Conservation (phyloP, 495 filamentous ascomycete genomes). For the Trichoderma asperelloides region DNA sequence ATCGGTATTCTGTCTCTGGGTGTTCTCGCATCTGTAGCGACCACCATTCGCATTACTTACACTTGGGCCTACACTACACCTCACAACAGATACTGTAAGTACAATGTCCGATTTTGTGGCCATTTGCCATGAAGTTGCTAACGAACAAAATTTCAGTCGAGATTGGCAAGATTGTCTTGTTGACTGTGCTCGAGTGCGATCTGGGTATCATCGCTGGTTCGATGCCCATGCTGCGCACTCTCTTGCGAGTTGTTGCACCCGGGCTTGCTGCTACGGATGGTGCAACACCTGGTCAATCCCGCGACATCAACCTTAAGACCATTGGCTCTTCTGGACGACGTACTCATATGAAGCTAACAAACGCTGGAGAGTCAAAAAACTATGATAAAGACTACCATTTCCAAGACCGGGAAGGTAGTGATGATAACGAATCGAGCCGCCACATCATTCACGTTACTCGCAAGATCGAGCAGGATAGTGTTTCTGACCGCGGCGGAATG, state of each 20-base stretch:
- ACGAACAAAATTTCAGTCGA: not conserved
- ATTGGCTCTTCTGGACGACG: not conserved
- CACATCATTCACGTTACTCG: not conserved
- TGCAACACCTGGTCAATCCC: not conserved
- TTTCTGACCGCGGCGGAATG: not conserved
- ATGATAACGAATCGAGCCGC: not conserved
- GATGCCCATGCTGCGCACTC: constrained; percentile 15
- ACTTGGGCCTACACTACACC: constrained; percentile 1
- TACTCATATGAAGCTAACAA: not conserved
- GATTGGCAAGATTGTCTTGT: constrained; percentile 17
- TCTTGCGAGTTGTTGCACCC: constrained; percentile 9
- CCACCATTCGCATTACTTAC: not conserved
- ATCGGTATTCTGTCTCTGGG: not conserved
- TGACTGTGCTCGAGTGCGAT: constrained; percentile 19
- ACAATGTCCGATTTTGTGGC: not conserved
- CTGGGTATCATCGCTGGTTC: constrained; percentile 16
- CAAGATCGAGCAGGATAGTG: not conserved
- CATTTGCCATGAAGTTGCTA: not conserved
- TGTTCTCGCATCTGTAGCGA: not conserved
- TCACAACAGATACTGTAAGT: not conserved
- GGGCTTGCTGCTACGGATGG: not conserved
- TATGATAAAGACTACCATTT: not conserved
- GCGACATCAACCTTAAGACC: not conserved
- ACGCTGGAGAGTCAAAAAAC: not conserved
- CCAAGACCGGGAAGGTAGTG: not conserved